Conservation (phyloP, 768 basidiomycete species). For the Rhodocollybia butyracea region DNA sequence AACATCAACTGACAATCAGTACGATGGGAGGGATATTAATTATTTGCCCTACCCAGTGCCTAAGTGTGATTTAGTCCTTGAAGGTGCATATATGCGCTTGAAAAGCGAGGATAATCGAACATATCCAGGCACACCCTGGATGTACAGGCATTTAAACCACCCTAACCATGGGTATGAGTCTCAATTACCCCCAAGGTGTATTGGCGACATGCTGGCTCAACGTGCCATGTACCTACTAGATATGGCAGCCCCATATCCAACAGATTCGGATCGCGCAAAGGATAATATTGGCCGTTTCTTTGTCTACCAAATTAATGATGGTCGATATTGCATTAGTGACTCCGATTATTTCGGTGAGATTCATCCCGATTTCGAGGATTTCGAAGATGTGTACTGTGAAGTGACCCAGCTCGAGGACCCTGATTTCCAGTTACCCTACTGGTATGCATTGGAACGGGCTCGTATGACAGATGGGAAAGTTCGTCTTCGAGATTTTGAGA, state of each 20-base stretch:
- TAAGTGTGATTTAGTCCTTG: too few species aligned
- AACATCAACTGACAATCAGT: too few species aligned
- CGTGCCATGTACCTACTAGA: not conserved
- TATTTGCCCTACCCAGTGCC: not conserved
- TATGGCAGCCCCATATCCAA: slow-evolving; percentile 5
- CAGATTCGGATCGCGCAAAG: not conserved
- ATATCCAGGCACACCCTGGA: slow-evolving; percentile 3
- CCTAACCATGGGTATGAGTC: not conserved
- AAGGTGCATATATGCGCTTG: not conserved
- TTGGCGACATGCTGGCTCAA: slow-evolving; percentile 4
- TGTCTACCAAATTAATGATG: not conserved
- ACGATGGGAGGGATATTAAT: not conserved
- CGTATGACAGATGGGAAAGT: too few species aligned
- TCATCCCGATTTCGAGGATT: not conserved
- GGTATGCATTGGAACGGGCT: slow-evolving; percentile 8
- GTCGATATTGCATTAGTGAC: slow-evolving; percentile 1
- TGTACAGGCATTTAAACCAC: not conserved
- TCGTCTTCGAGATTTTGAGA: not conserved
- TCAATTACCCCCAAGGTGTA: not conserved
- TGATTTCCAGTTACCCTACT: not conserved
- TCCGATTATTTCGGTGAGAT: not conserved
- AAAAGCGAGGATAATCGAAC: not conserved
- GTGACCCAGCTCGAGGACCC: slow-evolving; percentile 1
- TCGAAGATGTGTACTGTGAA: not conserved
- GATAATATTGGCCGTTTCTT: not conserved